These are phyloP conservation scores for Pythium phragmitis DNA, from an alignment of 352 stramenopile genomes.

Conservation along the genomic window DNA sequence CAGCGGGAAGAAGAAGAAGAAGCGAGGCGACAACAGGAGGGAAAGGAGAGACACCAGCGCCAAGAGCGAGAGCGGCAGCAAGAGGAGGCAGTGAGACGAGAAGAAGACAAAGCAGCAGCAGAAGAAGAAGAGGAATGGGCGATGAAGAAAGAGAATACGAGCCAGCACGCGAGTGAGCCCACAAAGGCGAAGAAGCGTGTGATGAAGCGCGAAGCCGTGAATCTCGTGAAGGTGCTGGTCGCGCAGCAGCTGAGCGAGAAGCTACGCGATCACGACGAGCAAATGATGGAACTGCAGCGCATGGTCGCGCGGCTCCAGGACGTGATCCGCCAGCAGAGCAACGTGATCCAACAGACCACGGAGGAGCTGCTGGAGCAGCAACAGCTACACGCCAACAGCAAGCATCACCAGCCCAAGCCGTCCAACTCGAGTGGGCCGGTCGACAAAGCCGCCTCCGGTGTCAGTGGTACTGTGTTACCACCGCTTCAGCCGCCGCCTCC, in stretches of 20 bases:
- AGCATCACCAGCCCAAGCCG: slow-evolving; percentile 2
- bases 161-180: no score
- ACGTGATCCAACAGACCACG: slow-evolving; percentile 21
- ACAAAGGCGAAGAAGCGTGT: slow-evolving; percentile 22
- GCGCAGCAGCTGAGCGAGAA: slow-evolving; percentile 26
- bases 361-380: slow-evolving; percentile 23
- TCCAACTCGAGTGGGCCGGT: background rate
- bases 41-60: background rate
- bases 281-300: slow-evolving; percentile 27
- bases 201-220: slow-evolving; percentile 32
- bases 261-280: slow-evolving; percentile 25
- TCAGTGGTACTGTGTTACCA: background rate
- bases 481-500: background rate
- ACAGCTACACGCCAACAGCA: background rate
- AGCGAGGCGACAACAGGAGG: background rate
- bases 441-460: background rate
- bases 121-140: background rate
- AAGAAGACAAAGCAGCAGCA: background rate
- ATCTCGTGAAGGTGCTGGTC: slow-evolving; percentile 27
- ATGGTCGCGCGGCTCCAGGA: slow-evolving; percentile 23
- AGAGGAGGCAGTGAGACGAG: slow-evolving; percentile 2
- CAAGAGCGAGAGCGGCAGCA: background rate
- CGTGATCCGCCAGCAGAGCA: slow-evolving; percentile 27
- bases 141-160: slow-evolving; percentile 6
- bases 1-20: slow-evolving; percentile 2